Evolutionary conservation across 1,284 basidiomycete genomes (phyloP).

Genomic region (Heterobasidion irregulare): DNA sequence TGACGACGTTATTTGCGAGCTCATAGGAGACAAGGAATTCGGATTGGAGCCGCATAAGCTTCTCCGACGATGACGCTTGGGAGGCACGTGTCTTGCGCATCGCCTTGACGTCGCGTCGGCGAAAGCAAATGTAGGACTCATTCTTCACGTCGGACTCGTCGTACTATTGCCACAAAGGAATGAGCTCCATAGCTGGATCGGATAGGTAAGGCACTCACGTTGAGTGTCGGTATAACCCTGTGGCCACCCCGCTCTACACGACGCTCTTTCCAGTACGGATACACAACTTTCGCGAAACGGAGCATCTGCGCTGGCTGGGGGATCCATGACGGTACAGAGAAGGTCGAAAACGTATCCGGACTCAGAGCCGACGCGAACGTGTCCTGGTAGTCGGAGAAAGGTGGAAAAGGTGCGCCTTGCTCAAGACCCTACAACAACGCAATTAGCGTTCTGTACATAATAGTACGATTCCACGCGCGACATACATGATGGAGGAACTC

Average conservation of each 20-base stretch:
- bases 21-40: slow-evolving; percentile 73
- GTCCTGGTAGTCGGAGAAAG: slow-evolving; percentile 75
- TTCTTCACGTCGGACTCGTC: slow-evolving; percentile 88
- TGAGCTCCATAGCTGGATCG: not conserved
- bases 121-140: slow-evolving; percentile 98
- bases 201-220: slow-evolving; percentile 40
- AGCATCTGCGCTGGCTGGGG: slow-evolving; percentile 47
- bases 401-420: slow-evolving; percentile 62
- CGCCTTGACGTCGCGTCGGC: slow-evolving; percentile 90
- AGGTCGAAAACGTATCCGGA: slow-evolving; percentile 54
- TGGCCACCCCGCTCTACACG: slow-evolving; percentile 69
- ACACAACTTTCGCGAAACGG: slow-evolving; percentile 61
- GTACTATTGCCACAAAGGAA: slow-evolving; percentile 34
- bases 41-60: slow-evolving; percentile 71
- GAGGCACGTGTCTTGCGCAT: slow-evolving; percentile 91
- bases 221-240: slow-evolving; percentile 72
- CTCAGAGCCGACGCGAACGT: slow-evolving; percentile 53
- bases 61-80: slow-evolving; percentile 84
- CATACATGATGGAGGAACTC: slow-evolving; percentile 89
- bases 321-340: slow-evolving; percentile 51
- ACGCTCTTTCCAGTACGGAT: slow-evolving; percentile 79
- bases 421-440: slow-evolving; percentile 41
- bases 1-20: slow-evolving; percentile 60
- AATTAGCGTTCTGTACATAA: not conserved
- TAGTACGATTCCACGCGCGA: not conserved